phyloP scores from a whole-genome alignment of 495 filamentous ascomycete species.

The Platismatia glauca region DNA sequence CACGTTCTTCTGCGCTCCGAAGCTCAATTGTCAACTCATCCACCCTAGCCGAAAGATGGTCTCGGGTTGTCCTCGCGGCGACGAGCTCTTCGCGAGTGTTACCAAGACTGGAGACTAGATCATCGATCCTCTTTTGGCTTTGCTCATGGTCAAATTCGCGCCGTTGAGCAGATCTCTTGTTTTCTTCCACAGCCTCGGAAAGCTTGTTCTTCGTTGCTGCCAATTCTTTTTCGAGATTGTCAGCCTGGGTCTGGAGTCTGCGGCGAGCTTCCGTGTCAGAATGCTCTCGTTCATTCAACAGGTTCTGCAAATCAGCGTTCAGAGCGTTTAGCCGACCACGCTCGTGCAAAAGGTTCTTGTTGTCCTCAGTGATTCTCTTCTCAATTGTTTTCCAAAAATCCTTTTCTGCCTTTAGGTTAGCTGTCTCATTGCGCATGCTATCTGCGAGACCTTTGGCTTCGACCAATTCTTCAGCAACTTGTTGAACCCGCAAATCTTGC shows the following conservation, averaged over 20 bases:
- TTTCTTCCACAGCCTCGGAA: conserved; percentile 72
- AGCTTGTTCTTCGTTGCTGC: conserved; percentile 72
- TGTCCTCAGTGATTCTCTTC: conserved; percentile 75
- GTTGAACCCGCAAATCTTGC: conserved; percentile 81
- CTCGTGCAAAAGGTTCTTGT: conserved; percentile 74
- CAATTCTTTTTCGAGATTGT: conserved; percentile 70
- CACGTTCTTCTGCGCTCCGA: conserved; percentile 75
- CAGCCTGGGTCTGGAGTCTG: conserved; percentile 63
- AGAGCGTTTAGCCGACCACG: conserved; percentile 68
- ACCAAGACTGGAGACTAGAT: conserved; percentile 68
- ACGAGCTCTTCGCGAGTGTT: conserved; percentile 75
- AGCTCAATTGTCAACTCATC: conserved; percentile 84
- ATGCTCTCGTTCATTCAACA: conserved; percentile 84
- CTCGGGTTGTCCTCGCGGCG: conserved; percentile 71
- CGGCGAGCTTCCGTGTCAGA: conserved; percentile 72
- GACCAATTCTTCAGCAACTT: conserved; percentile 86
- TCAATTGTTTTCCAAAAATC: conserved; percentile 87
- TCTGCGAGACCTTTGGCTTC: conserved; percentile 74
- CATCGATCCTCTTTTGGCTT: conserved; percentile 79
- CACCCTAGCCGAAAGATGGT: conserved; percentile 77
- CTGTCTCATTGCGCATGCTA: conserved; percentile 80
- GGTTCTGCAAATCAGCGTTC: conserved; percentile 68
- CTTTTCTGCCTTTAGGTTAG: conserved; percentile 89
- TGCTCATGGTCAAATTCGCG: conserved; percentile 85
- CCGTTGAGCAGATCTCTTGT: conserved; percentile 64